Evolutionary conservation across 371 early-diverging fungal genomes (phyloP).

Genomic region (Nematocida sp.): DNA sequence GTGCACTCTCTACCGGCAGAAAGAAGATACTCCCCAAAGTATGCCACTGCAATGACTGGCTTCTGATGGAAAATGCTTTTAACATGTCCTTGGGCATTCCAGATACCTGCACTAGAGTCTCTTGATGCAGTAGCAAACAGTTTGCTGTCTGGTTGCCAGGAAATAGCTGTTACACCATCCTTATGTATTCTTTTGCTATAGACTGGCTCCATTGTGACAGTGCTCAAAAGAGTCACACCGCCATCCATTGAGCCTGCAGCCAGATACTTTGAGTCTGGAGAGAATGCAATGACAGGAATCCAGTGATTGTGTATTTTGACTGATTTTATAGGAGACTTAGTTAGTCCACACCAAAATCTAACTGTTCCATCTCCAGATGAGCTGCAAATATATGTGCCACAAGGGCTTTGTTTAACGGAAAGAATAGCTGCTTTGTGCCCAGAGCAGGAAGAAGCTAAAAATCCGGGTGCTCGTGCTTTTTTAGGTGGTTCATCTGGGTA

Average conservation of each 20-base stretch:
- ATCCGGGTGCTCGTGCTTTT: slow-evolving; percentile 43
- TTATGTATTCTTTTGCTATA: slow-evolving; percentile 74
- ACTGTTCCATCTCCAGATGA: slow-evolving; percentile 87
- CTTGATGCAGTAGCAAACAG: slow-evolving; percentile 76
- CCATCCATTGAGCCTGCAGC: slow-evolving; percentile 77
- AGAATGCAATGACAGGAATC: slow-evolving; percentile 82
- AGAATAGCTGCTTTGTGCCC: slow-evolving; percentile 84
- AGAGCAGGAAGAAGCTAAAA: slow-evolving; percentile 48
- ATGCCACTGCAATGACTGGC: slow-evolving; percentile 31
- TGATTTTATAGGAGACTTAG: slow-evolving; percentile 71
- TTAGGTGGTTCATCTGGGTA: slow-evolving; percentile 50
- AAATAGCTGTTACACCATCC: slow-evolving; percentile 76
- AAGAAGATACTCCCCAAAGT: slow-evolving; percentile 46
- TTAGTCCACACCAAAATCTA: slow-evolving; percentile 80
- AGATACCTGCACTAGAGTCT: slow-evolving; percentile 82
- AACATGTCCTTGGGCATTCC: slow-evolving; percentile 69
- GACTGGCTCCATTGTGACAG: slow-evolving; percentile 66
- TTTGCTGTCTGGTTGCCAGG: slow-evolving; percentile 69
- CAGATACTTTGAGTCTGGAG: slow-evolving; percentile 68
- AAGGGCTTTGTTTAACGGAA: slow-evolving; percentile 72
- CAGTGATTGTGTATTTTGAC: slow-evolving; percentile 67
- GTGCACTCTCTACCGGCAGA: slow-evolving; percentile 36
- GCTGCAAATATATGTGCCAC: slow-evolving; percentile 72
- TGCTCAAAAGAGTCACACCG: slow-evolving; percentile 71
- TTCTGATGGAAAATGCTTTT: slow-evolving; percentile 44